Conservation (phyloP, 169 alveolate genomes). For the Eimeria brunetti region DNA sequence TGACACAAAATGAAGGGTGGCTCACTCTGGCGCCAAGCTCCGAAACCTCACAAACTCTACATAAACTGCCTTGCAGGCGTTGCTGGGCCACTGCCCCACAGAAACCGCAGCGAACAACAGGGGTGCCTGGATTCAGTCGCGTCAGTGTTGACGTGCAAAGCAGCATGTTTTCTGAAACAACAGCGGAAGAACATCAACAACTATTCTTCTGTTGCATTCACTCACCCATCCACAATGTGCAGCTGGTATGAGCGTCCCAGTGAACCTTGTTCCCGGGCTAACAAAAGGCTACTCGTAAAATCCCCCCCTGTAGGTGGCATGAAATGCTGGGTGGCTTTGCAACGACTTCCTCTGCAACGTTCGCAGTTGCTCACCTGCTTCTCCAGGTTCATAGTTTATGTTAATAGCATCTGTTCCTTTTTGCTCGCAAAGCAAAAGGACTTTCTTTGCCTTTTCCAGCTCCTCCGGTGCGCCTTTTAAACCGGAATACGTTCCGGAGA, state of each 20-base stretch:
- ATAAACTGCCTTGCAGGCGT: conserved; percentile 60
- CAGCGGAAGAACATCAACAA: background rate
- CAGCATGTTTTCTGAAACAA: conserved; percentile 56
- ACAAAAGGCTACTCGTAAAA: background rate
- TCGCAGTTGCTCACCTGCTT: conserved; percentile 36
- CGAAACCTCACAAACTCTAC: conserved; percentile 76
- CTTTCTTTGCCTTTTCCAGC: conserved; percentile 82
- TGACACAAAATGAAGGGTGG: background rate
- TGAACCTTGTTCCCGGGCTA: background rate
- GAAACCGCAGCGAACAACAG: conserved; percentile 78
- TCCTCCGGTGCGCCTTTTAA: conserved; percentile 73
- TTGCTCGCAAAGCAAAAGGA: conserved; percentile 85
- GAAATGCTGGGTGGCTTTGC: background rate
- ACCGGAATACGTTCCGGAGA: conserved; percentile 54
- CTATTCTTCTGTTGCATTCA: background rate
- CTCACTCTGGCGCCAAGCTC: conserved; percentile 81
- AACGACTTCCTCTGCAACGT: background rate
- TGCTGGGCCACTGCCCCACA: conserved; percentile 78
- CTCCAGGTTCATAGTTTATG: conserved; percentile 84
- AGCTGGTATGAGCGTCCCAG: background rate
- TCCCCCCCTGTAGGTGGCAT: background rate
- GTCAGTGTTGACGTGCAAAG: conserved; percentile 64
- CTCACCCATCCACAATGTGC: background rate
- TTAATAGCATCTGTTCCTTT: conserved; percentile 85
- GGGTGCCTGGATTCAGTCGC: conserved; percentile 78